Evolutionary conservation across 495 filamentous ascomycete genomes (phyloP).

Genomic region (Apiosordaria backusii): DNA sequence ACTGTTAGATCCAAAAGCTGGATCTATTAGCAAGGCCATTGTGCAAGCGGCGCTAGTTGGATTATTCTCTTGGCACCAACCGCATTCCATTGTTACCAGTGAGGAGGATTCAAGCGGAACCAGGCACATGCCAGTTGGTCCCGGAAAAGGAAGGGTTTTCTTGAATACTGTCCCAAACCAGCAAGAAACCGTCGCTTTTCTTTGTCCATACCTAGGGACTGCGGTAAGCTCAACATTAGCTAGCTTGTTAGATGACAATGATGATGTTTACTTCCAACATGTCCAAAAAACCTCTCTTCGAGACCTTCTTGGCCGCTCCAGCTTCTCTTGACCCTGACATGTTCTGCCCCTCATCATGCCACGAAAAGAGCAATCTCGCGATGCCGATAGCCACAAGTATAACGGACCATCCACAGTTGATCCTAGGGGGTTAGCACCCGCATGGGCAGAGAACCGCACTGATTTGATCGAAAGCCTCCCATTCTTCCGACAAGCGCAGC

Average conservation of each 20-base stretch:
- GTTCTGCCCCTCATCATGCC: background rate
- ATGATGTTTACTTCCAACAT: background rate
- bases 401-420: background rate
- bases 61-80: background rate
- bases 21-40: background rate
- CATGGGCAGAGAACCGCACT: background rate
- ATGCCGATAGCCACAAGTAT: background rate
- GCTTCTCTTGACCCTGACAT: background rate
- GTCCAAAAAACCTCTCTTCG: background rate
- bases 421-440: background rate
- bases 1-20: too few species aligned
- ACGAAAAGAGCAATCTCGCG: background rate
- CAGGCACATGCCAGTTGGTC: background rate
- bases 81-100: background rate
- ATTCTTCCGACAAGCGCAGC: background rate
- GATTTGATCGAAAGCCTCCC: slow-evolving; percentile 7
- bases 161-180: background rate
- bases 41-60: background rate
- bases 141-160: background rate
- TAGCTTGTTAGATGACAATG: background rate
- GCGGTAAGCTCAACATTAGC: too few species aligned
- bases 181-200: background rate
- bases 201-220: too few species aligned
- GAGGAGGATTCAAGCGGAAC: background rate
- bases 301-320: background rate